Conservation (phyloP, 495 filamentous ascomycete genomes). For the Immersiella caudata region DNA sequence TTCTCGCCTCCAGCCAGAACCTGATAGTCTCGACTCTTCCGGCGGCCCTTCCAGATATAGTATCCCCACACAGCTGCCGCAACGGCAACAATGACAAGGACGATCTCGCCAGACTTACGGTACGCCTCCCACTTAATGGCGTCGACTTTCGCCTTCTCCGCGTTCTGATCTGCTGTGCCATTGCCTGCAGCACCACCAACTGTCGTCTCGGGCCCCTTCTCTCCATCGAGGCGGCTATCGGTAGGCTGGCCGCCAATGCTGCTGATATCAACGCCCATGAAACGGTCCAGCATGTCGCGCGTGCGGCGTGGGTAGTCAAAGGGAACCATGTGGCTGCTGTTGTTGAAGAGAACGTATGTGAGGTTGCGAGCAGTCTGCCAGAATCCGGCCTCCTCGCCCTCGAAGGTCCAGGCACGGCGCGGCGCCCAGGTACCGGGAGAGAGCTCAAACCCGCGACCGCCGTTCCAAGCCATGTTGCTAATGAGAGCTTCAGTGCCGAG, state of each 20-base stretch:
- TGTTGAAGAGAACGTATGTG: constrained; percentile 95
- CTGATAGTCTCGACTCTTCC: constrained; percentile 57
- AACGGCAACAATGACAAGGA: constrained; percentile 81
- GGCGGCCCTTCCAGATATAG: constrained; percentile 80
- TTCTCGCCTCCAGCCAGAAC: constrained; percentile 46
- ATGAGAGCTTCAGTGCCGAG: constrained; percentile 91
- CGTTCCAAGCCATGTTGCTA: constrained; percentile 88
- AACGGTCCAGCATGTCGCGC: constrained; percentile 96
- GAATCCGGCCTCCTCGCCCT: constrained; percentile 84
- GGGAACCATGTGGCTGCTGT: constrained; percentile 95
- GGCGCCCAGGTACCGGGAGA: constrained; percentile 90
- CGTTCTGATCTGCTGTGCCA: constrained; percentile 75
- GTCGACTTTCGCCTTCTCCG: constrained; percentile 72
- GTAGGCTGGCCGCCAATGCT: constrained; percentile 84
- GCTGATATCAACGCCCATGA: constrained; percentile 90
- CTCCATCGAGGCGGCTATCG: constrained; percentile 86
- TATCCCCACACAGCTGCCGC: constrained; percentile 79
- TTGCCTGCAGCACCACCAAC: constrained; percentile 73
- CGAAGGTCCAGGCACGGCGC: constrained; percentile 90
- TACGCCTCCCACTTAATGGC: constrained; percentile 92
- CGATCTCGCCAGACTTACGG: constrained; percentile 86
- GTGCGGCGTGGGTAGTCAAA: constrained; percentile 87
- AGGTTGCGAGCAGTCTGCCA: constrained; percentile 94
- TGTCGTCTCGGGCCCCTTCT: constrained; percentile 80
- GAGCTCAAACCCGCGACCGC: constrained; percentile 85